Conservation (phyloP, 2,329 filamentous ascomycete species). For the Microascus cirrosus region DNA sequence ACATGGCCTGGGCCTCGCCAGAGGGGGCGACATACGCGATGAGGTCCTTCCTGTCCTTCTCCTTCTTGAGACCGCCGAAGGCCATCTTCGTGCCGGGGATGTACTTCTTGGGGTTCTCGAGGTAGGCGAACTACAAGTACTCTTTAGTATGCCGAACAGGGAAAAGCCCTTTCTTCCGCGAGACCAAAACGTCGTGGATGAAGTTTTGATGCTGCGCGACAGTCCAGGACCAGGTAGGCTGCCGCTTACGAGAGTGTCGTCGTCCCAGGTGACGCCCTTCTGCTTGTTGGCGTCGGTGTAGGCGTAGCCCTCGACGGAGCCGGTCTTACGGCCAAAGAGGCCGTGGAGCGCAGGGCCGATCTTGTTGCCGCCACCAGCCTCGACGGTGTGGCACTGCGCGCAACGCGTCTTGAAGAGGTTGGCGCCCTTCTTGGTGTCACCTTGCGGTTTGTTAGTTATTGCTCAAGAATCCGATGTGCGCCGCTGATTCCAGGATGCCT, state of each 20-base stretch:
- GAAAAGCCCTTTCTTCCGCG: background rate
- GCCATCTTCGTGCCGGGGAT: constrained; percentile 99
- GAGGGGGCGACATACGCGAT: constrained; percentile 67
- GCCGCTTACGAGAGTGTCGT: constrained; percentile 66
- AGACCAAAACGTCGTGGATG: background rate
- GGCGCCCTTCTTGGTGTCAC: constrained; percentile 92
- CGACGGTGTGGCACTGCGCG: constrained; percentile 96
- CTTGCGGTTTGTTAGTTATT: constrained; percentile 30
- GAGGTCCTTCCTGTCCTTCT: constrained; percentile 97
- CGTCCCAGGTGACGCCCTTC: constrained; percentile 83
- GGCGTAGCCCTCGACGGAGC: constrained; percentile 80
- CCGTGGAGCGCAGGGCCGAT: constrained; percentile 94
- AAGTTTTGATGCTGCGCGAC: background rate
- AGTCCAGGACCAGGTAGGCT: constrained; percentile 5
- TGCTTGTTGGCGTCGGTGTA: constrained; percentile 99
- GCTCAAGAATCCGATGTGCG: background rate
- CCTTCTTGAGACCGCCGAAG: constrained; percentile 99
- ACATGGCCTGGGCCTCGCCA: background rate
- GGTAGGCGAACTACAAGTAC: constrained; percentile 72
- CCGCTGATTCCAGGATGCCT: background rate
- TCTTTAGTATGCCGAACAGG: background rate
- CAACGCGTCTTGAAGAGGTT: constrained; percentile 99
- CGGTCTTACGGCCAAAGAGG: constrained; percentile 93
- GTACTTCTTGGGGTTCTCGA: constrained; percentile 99
- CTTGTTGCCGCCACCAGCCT: constrained; percentile 88